Base-by-base conservation (phyloP, 495 filamentous ascomycete genomes). In the Penicillium soppii region DNA sequence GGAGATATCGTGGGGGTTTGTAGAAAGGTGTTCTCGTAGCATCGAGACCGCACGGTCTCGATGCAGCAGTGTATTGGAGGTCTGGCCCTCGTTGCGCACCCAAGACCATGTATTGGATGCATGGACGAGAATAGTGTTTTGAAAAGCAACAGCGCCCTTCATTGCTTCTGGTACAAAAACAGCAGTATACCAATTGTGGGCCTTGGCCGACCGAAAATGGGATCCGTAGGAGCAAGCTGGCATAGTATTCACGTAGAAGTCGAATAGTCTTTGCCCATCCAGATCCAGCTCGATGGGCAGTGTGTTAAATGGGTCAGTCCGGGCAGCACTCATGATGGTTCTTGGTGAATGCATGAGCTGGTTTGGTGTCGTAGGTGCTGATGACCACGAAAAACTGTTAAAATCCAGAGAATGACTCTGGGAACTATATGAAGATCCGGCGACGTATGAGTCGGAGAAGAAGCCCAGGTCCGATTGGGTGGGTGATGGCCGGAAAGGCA, bases 241-340 rank as follows among this genome's bases (percentile, higher is more conserved):
- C 68, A 74, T 72, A 22, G 65, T 61, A 29, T 66, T 68, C n/a
- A 69, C 65, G 33, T 71, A 74, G 32, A 70, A 72, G 46, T 74
- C 72, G 27, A 72, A 72, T 4, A 72, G 46, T 15, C 53, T 50
- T 43, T 70, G 57, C 15, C 62, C 65, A 33, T 72, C 62, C 7
- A 47, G 39, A 45, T 63, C 56, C 20, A 72, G 27, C 9, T 68
- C 61, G 26, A 67, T 39, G 15, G 72, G 70, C 16, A 72, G 50
- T 1, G 54, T 52, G 39, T 72, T 67, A 53, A 73, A 75, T 7
- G 69, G 64, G 32, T 72, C 64, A 9, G 67, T 72, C 13, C 65
- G 62, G 12, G 72, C 67, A 30, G 70, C 69, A 22, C 66, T 72
- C 23, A 72, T 43, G 2, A 72, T 58, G 5, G 66, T 59, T 30